Percentiles rank a stretch among this genome's conserved stretches.
These are phyloP conservation scores for Eutrema heterophyllum DNA, from an alignment of 345 rosid species.

Conservation along the genomic window DNA sequence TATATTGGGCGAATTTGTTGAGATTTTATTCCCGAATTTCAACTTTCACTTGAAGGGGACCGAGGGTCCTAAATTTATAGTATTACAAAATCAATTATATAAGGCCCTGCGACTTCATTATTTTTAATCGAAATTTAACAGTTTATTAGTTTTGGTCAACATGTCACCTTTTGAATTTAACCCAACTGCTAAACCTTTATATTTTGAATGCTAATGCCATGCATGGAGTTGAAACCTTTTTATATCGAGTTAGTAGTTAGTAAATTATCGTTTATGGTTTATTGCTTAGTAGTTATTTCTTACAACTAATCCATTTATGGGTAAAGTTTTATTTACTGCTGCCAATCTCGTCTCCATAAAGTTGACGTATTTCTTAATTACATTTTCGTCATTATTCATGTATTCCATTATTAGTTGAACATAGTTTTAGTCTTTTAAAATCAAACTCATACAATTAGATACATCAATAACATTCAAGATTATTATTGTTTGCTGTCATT, in stretches of 20 bases:
- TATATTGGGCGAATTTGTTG: not conserved
- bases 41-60: not conserved
- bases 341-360: not conserved
- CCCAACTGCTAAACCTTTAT: not conserved
- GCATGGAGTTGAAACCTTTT: not conserved
- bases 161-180: not conserved
- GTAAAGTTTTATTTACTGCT: not conserved
- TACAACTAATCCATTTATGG: no score
- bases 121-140: not conserved
- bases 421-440: no score
- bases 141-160: not conserved
- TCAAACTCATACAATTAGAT: not conserved
- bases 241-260: not conserved
- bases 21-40: not conserved
- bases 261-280: no score
- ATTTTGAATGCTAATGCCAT: not conserved
- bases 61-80: not conserved
- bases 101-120: not conserved
- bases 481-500: not conserved
- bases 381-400: not conserved
- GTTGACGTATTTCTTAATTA: not conserved
- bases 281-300: no score
- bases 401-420: not conserved
- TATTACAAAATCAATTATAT: not conserved
- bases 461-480: no score